These are phyloP conservation scores for Magnolia officinalis DNA, from an alignment of 164 flowering plant species.

Conservation along the genomic window DNA sequence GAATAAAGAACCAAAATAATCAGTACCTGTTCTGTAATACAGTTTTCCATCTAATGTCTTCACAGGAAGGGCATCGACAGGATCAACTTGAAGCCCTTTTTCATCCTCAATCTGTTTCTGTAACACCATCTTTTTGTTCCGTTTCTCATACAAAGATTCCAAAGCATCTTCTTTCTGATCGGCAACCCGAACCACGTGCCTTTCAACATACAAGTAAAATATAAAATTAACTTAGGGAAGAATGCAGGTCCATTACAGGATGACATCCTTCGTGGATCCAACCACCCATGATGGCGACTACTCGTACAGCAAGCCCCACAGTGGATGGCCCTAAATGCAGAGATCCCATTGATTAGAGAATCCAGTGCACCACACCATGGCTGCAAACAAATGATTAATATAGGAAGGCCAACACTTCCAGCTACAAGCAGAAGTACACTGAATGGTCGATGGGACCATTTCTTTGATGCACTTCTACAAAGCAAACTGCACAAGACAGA, in stretches of 20 bases:
- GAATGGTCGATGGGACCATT: background rate
- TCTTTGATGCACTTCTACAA: no score
- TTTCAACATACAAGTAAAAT: slow-evolving; percentile 13
- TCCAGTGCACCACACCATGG: background rate
- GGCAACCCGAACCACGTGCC: slow-evolving; percentile 86
- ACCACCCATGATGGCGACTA: background rate
- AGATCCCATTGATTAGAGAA: no score
- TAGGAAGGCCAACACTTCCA: background rate
- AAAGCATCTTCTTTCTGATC: slow-evolving; percentile 61
- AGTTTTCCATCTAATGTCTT: slow-evolving; percentile 77
- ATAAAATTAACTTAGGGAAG: background rate
- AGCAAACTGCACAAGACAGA: no score
- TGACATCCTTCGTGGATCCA: background rate
- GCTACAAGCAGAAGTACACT: background rate
- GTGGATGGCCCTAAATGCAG: background rate
- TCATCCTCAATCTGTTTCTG: slow-evolving; percentile 40
- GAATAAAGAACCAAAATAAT: background rate
- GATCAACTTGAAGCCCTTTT: slow-evolving; percentile 51
- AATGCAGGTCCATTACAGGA: background rate
- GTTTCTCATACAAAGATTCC: slow-evolving; percentile 66
- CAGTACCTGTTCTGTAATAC: slow-evolving; percentile 53
- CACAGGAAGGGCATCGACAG: slow-evolving; percentile 82
- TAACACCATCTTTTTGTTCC: slow-evolving; percentile 32
- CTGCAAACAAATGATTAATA: background rate
- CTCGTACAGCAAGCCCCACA: background rate